Evolutionary conservation across 2,329 filamentous ascomycete species (phyloP).

Genomic region (Alternaria novae-zelandiae): DNA sequence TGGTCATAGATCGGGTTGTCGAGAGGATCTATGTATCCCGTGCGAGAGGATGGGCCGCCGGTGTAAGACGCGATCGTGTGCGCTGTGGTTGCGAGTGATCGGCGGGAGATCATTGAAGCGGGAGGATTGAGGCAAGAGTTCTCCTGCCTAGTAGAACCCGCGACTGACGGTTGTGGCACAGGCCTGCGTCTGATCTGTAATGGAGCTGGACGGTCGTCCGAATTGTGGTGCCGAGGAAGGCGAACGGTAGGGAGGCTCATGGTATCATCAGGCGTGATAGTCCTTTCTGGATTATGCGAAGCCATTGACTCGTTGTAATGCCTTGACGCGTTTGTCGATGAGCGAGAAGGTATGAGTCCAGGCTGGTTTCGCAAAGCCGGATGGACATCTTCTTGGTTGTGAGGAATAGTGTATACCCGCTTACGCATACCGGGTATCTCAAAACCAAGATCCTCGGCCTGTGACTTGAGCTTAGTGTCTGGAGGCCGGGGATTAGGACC

Average conservation of each 20-base stretch:
- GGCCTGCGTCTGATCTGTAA: neutral
- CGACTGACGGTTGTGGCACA: neutral
- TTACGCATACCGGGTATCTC: neutral
- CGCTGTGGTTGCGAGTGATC: neutral
- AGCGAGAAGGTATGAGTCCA: neutral
- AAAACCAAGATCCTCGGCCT: conserved; percentile 9
- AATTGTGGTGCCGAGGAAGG: neutral
- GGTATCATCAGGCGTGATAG: conserved; percentile 4
- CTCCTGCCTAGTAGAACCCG: too few species aligned
- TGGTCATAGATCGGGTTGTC: conserved; percentile 9
- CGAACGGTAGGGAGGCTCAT: neutral
- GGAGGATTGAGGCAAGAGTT: neutral
- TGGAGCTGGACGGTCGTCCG: neutral
- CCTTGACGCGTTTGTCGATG: neutral
- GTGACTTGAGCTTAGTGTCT: neutral
- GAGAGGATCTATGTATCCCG: conserved; percentile 5
- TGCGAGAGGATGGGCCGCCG: conserved; percentile 1
- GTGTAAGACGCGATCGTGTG: conserved; percentile 15
- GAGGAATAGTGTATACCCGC: neutral
- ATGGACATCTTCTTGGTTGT: neutral
- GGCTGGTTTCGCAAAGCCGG: neutral
- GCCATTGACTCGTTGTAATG: neutral
- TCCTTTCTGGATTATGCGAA: neutral
- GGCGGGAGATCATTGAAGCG: neutral
- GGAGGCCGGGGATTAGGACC: conserved; percentile 15